These are phyloP conservation scores for Rhynchosporium agropyri DNA, from an alignment of 2,329 filamentous ascomycete species.

Conservation along the genomic window DNA sequence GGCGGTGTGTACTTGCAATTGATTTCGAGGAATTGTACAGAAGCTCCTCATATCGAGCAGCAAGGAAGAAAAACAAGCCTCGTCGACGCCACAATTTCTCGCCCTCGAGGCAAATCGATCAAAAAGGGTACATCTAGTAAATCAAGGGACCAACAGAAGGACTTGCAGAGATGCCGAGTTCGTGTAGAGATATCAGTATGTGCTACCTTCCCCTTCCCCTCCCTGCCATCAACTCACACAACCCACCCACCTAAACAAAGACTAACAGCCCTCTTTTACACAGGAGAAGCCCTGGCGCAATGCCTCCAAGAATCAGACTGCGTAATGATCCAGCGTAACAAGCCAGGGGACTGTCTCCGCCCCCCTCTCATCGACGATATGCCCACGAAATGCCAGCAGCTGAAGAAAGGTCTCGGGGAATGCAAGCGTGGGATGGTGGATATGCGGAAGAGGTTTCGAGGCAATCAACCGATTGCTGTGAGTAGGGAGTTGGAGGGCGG, in stretches of 20 bases:
- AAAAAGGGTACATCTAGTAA: neutral
- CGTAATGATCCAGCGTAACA: slow-evolving; percentile 88
- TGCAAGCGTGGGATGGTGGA: slow-evolving; percentile 97
- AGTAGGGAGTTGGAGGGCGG: slow-evolving; percentile 63
- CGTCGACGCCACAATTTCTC: slow-evolving; percentile 12
- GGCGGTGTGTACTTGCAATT: neutral
- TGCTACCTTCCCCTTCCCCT: slow-evolving; percentile 29
- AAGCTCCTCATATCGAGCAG: neutral
- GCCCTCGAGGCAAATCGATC: slow-evolving; percentile 13
- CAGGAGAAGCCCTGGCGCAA: slow-evolving; percentile 88
- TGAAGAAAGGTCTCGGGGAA: slow-evolving; percentile 90
- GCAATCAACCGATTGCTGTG: slow-evolving; percentile 79
- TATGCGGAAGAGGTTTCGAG: slow-evolving; percentile 97
- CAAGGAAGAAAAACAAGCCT: neutral
- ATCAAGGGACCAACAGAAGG: neutral
- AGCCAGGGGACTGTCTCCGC: slow-evolving; percentile 84
- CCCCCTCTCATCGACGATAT: slow-evolving; percentile 79
- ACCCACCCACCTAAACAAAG: neutral
- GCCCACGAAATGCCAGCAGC: slow-evolving; percentile 85
- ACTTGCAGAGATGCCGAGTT: slow-evolving; percentile 73
- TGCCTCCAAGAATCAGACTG: slow-evolving; percentile 97
- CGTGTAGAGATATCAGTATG: slow-evolving; percentile 95
- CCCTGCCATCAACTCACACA: slow-evolving; percentile 13
- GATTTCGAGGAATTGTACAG: neutral
- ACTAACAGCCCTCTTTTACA: slow-evolving; percentile 10